Conservation (phyloP, 768 basidiomycete species). For the Gloeopeniophorella convolvens region DNA sequence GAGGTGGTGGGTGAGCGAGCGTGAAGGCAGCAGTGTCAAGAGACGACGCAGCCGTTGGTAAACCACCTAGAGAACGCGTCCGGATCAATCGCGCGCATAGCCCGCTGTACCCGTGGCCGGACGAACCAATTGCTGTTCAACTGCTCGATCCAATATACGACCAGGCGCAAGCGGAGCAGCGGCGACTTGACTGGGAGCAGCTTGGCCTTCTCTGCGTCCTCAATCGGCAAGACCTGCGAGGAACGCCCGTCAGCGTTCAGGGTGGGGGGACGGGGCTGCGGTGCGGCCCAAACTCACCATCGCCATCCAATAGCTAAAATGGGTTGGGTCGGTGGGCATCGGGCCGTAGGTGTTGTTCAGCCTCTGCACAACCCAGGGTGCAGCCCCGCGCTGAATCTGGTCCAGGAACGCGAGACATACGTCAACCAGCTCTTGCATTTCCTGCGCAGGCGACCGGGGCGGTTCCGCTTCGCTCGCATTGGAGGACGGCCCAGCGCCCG, state of each 20-base stretch:
- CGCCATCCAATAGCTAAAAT: constrained; percentile 88
- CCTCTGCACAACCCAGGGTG: constrained; percentile 91
- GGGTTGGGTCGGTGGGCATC: constrained; percentile 63
- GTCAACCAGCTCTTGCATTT: constrained; percentile 35
- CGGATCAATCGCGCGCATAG: neutral
- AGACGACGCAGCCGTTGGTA: constrained; percentile 59
- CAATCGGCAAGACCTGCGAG: constrained; percentile 68
- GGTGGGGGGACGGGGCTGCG: too few relatives aligned
- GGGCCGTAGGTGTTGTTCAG: constrained; percentile 72
- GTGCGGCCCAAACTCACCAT: too few relatives aligned
- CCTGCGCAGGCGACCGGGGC: constrained; percentile 3
- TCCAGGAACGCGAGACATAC: constrained; percentile 56
- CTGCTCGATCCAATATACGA: constrained; percentile 93
- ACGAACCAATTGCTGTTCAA: constrained; percentile 51
- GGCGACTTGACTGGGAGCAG: constrained; percentile 77
- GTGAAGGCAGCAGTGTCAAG: constrained; percentile 23
- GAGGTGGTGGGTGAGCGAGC: neutral
- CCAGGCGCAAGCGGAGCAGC: constrained; percentile 71
- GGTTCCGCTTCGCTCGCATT: neutral
- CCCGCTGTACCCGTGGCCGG: neutral
- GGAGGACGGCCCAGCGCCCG: neutral
- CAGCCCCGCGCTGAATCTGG: constrained; percentile 59
- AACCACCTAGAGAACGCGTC: constrained; percentile 54
- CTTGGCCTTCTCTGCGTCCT: constrained; percentile 84
- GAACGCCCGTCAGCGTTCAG: constrained; percentile 2